Base-by-base conservation (phyloP, 768 basidiomycete genomes). In the Rhizopogon vesiculosus region DNA sequence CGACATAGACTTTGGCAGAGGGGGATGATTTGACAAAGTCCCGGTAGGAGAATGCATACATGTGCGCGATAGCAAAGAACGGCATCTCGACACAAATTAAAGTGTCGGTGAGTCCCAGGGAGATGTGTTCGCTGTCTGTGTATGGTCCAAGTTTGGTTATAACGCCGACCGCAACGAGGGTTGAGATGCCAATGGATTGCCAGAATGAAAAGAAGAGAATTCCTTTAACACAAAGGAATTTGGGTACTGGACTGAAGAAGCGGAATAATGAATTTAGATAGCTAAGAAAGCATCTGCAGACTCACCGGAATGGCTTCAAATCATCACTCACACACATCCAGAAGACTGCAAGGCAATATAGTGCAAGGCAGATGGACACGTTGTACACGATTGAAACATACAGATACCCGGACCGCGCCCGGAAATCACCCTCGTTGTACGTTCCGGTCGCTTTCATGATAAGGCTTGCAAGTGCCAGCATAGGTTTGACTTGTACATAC, bases 141-240 rank as follows among this genome's bases (percentile, higher is more conserved):
- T 96, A 95, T 12, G 91, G 89, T 3, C 94, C 94, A 45, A 97
- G 81, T 49, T 78, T 79, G 38, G 76, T 84, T 67, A 98, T 91
- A 49, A 76, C 80, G 8, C 86, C 81, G 0, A 87, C 78, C 2
- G 93, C 89, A 45, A 95, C 96, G n/a, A 98, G 80, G 63, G 91
- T 81, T 31, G 93, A 94, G 49, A 99, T 82, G 45, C 65, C 82
- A 49, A 96, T 81, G 19, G 89, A 85, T 69, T 99, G 97, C 97
- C 97, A 99, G 75, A 99, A 99, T 2, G 91, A 94, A 72, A 97
- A 96, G 78, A 98, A 98, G 19, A 99, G 79, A 61, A 99, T 93
- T 44, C 96, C 96, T 68, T 99, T 99, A 62, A 99, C 94, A 67
- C 94, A 99, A 28, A 98, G 85, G 72, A 99, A 99, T 71, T 99